phyloP scores from a whole-genome alignment of 257 asterid species.

The Fraxinus pennsylvanica region DNA sequence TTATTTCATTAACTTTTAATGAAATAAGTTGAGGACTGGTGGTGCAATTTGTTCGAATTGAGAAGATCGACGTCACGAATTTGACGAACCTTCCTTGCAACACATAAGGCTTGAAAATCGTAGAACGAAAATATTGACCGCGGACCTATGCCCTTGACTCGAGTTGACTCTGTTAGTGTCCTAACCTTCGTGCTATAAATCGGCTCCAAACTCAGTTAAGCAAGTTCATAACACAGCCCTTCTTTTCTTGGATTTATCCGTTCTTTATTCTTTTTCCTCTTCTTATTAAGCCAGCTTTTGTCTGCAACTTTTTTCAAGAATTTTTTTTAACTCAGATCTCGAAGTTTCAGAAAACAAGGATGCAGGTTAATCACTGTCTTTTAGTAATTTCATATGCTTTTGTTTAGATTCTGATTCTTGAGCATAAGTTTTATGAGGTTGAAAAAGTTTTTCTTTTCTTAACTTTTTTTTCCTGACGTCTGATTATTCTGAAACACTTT shows the following conservation, averaged over 20 bases:
- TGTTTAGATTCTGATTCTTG: conserved; percentile 16
- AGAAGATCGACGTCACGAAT: background rate
- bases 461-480: background rate
- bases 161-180: conserved; percentile 21
- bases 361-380: conserved; percentile 26
- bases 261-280: background rate
- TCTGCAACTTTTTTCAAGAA: background rate
- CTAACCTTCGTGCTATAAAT: conserved; percentile 11
- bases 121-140: conserved; percentile 22
- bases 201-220: background rate
- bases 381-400: background rate
- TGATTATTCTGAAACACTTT: background rate
- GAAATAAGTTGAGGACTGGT: background rate
- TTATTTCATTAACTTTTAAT: background rate
- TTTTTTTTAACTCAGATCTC: background rate
- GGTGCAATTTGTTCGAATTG: background rate
- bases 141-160: conserved; percentile 21
- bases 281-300: background rate
- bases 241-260: background rate
- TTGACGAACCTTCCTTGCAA: conserved; percentile 29
- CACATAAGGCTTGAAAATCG: background rate
- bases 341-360: background rate
- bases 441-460: background rate
- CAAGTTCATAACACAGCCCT: background rate
- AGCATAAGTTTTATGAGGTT: too few species aligned